Conservation (phyloP, 805 yeast species). For the Candida easanensis region DNA sequence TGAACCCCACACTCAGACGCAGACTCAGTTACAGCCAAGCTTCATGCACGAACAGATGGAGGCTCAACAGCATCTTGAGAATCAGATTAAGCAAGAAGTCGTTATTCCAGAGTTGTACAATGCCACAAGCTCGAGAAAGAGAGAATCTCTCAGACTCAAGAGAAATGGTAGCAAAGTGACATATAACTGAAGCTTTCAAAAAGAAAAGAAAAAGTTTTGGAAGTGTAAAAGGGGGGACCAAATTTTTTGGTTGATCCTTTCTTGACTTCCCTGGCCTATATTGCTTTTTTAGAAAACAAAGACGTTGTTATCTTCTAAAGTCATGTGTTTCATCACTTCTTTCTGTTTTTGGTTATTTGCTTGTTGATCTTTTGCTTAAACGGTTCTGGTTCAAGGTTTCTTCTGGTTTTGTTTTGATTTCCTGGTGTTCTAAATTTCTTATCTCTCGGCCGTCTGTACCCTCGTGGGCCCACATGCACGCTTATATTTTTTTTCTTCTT, state of each 20-base stretch:
- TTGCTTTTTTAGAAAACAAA: no score
- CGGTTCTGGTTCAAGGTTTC: neutral
- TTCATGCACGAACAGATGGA: conserved; percentile 21
- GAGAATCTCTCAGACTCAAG: conserved; percentile 50
- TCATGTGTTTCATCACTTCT: neutral
- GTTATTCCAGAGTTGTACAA: conserved; percentile 32
- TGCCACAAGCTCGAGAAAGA: conserved; percentile 48
- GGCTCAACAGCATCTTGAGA: conserved; percentile 15
- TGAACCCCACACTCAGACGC: conserved; percentile 5
- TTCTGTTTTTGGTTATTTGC: neutral
- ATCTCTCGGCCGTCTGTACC: neutral
- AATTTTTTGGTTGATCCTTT: no score
- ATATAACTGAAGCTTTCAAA: no score
- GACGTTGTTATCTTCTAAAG: no score
- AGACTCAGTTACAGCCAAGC: conserved; percentile 19
- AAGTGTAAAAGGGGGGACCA: no score
- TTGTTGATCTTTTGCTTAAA: neutral
- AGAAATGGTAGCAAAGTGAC: conserved; percentile 31
- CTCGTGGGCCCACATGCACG: neutral
- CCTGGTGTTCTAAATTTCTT: neutral
- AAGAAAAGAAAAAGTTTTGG: no score
- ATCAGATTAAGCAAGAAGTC: conserved; percentile 16
- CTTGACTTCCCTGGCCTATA: no score
- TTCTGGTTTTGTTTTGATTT: neutral
- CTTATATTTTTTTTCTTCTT: neutral